phyloP scores from a whole-genome alignment of 306 rosid genomes.

The Clitoria ternatea region DNA sequence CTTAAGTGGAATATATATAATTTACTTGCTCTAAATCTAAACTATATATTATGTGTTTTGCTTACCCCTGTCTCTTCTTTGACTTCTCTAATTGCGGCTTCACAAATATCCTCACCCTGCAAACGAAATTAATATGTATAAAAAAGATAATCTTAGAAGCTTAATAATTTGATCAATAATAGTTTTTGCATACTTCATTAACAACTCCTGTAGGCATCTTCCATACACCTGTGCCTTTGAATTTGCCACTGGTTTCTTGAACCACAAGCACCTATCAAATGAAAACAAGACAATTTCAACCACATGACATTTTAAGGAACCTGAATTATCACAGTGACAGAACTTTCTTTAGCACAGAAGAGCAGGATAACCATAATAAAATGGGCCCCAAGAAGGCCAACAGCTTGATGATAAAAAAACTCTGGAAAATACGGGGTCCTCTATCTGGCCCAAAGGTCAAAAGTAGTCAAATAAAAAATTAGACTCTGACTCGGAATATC shows the following conservation, averaged over 20 bases:
- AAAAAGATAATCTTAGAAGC: not conserved
- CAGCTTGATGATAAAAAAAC: not conserved
- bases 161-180: not conserved
- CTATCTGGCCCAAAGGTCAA: not conserved
- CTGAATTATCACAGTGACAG: not conserved
- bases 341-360: not conserved
- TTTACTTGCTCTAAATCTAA: not conserved
- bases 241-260: conserved; percentile 68
- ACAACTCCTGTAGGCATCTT: conserved; percentile 79
- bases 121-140: not conserved
- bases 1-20: not conserved
- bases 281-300: conserved; percentile 23
- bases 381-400: not conserved
- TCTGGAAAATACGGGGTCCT: not conserved
- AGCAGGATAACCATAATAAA: not conserved
- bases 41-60: not conserved
- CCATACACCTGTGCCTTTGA: conserved; percentile 65
- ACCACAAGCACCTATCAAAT: conserved; percentile 72
- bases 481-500: too few relatives aligned
- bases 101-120: conserved; percentile 77
- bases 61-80: conserved; percentile 97
- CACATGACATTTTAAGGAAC: not conserved
- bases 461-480: not conserved
- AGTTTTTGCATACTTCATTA: conserved; percentile 40
- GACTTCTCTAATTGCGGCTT: conserved; percentile 79